Evolutionary conservation across 352 stramenopile species (phyloP), one percentile per base, ranked within the genome.

Genomic region (Pythium insidiosum): DNA sequence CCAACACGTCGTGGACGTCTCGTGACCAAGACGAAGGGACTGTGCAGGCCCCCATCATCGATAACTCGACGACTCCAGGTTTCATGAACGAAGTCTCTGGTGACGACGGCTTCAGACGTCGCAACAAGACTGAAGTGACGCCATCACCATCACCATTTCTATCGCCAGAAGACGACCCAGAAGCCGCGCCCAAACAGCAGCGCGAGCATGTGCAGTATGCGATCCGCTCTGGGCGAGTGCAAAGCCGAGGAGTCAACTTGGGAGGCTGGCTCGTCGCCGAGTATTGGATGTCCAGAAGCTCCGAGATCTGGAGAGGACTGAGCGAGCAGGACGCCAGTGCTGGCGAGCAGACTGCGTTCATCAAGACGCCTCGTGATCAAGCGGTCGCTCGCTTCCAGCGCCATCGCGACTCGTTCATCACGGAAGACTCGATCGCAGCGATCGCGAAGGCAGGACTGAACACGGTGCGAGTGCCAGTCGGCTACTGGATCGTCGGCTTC

Each of bases 401-500:
- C 23, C 79, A 91, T 49, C 74, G 75, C 26, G 40, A 47, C 15
- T 73, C 56, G 5, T 92, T 82, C 41, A 86, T 89, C 49, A 89
- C 61, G 0, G 73, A 89, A 41, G 46, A 48, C 6, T 76, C 88
- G 23, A 87, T 92, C 46, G 47, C 46, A 5, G 59, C 53, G 6
- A 89, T 92, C 39, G 72, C 70, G 0, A 55, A 46, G 5, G 57
- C 72, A 7, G 74, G 76, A 0, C 66, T 92, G 54, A 89, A 92
- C 53, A 88, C 77, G 1, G 73, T 91, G n/a, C 76, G 79, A 6
- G 76, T 91, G 9, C 75, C 79, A 0, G 60, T 92, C 3, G 79
- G 79, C 13, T 89, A 84, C 51, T 92, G 76, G 79, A 88, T 92
- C 61, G 52, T 71, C 2, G 72, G 73, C 29, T 84, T 77, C 34